Base-by-base conservation (phyloP, 352 stramenopile genomes). In the Phytophthora niederhauseri region DNA sequence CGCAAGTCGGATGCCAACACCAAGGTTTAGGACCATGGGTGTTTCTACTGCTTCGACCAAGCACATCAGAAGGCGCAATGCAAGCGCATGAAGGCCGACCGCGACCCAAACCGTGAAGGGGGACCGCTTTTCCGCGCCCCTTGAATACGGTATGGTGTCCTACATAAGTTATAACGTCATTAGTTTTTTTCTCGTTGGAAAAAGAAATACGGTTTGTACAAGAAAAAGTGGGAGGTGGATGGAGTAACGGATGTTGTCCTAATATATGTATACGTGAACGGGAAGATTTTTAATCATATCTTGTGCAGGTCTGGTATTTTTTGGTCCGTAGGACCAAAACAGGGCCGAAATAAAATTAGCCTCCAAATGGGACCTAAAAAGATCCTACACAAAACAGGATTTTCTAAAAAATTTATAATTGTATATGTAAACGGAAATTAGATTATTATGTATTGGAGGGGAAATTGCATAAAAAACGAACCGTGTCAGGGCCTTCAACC, bases 11-110 rank as follows among this genome's bases (percentile, higher is more conserved):
- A 46, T 15, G 14, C 0, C 12, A 19, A 6, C 12, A 6, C 38
- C 3, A n/a, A n/a, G 15, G 12, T 8, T 17, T 4, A n/a, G 15
- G 15, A n/a, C n/a, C 3, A 34, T 6, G 64, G 8, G 61, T 61
- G 58, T 11, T 67, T 63, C 4, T 66, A 71, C 26, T 57, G 66
- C 4, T 48, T 66, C 36, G 4, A 66, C 6, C 3, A 1, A 38
- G 56, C 56, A 1, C 67, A 70, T 38, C 52, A 28, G 9, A 70
- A 70, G 30, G 0, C 31, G 0, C 9, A 58, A 6, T 74, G 67
- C 15, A 28, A 55, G 0, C 4, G n/a, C 0, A 68, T 45, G 34
- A 45, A 36, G 0, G 4, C 1, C 0, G 56, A 66, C 12, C 57
- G 28, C n/a, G 38, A 74, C 6, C 43, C 60, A 41, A 54, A 61